Evolutionary conservation across 129 eudicot species (phyloP).

Genomic region (Apium graveolens): DNA sequence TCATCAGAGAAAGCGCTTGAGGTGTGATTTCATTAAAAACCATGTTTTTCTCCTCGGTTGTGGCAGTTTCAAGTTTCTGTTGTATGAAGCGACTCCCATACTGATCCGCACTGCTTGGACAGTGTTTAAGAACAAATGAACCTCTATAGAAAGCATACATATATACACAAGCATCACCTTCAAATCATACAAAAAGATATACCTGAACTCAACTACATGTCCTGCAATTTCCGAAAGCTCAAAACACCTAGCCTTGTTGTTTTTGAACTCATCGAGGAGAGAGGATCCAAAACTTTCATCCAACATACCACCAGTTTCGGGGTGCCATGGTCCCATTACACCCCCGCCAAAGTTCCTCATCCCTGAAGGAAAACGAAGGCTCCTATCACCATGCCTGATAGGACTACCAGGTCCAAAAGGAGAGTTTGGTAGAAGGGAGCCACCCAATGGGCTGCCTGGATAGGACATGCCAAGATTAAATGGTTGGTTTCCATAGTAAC

Average conservation of each 20-base stretch:
- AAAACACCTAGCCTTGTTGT: slow-evolving; percentile 76
- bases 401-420: slow-evolving; percentile 77
- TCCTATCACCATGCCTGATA: slow-evolving; percentile 63
- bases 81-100: slow-evolving; percentile 97
- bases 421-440: slow-evolving; percentile 55
- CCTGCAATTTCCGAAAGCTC: slow-evolving; percentile 85
- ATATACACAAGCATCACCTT: neutral
- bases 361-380: slow-evolving; percentile 60
- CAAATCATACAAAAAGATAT: slow-evolving; percentile 1
- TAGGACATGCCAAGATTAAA: slow-evolving; percentile 61
- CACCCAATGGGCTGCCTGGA: slow-evolving; percentile 61
- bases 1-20: slow-evolving; percentile 80
- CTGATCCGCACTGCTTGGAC: slow-evolving; percentile 73
- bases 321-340: slow-evolving; percentile 48
- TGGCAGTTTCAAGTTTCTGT: slow-evolving; percentile 95
- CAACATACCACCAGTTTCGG: slow-evolving; percentile 32
- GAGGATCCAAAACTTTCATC: slow-evolving; percentile 63
- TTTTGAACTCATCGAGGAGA: slow-evolving; percentile 84
- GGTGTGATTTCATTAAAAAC: slow-evolving; percentile 92
- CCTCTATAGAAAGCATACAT: neutral
- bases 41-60: slow-evolving; percentile 81
- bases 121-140: neutral
- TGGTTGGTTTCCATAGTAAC: slow-evolving; percentile 58
- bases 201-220: slow-evolving; percentile 97
- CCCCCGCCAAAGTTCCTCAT: slow-evolving; percentile 62